phyloP scores from a whole-genome alignment of 2,329 filamentous ascomycete species.

The Drechslerella stenobrocha region DNA sequence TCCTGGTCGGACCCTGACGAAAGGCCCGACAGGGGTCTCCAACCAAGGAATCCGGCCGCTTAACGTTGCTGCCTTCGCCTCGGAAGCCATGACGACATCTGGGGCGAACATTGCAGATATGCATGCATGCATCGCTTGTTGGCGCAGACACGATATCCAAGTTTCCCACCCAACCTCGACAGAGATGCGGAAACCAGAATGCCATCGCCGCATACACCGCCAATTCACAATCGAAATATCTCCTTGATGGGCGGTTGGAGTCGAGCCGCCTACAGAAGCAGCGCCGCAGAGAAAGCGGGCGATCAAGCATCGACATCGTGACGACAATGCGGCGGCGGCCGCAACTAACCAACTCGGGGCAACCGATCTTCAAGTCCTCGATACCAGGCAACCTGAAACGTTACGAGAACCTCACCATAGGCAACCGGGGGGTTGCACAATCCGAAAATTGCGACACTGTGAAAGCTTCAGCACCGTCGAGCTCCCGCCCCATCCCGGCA shows the following conservation, averaged over 20 bases:
- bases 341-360: background rate
- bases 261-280: conserved; percentile 11
- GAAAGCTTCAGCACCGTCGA: background rate
- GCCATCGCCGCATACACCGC: conserved; percentile 6
- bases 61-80: background rate
- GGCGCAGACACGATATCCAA: conserved; percentile 5
- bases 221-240: background rate
- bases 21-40: conserved; percentile 43
- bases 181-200: conserved; percentile 19
- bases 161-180: conserved; percentile 16
- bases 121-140: conserved; percentile 2
- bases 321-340: conserved; percentile 39
- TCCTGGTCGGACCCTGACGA: conserved; percentile 48
- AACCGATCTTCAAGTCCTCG: too few relatives aligned
- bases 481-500: background rate
- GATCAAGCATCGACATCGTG: conserved; percentile 24
- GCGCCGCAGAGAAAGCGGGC: conserved; percentile 4
- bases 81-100: conserved; percentile 42
- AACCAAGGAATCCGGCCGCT: conserved; percentile 40
- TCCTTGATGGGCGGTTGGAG: background rate
- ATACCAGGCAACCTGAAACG: too few relatives aligned
- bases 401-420: background rate
- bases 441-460: background rate
- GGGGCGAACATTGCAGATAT: conserved; percentile 45
- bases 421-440: background rate